phyloP scores from a whole-genome alignment of 371 early-diverging fungal genomes.

The Basidiobolus meristosporus region DNA sequence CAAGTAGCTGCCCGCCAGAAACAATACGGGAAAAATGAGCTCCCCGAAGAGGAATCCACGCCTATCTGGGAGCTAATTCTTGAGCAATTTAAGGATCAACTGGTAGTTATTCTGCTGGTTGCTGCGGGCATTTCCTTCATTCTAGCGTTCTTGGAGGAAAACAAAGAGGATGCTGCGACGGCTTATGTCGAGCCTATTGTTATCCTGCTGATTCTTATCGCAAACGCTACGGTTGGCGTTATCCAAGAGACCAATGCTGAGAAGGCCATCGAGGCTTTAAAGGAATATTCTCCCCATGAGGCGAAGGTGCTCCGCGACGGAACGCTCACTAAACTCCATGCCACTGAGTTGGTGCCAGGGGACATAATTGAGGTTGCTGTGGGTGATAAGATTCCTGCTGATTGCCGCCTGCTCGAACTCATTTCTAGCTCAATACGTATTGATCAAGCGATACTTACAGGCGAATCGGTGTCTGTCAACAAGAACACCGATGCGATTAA shows the following conservation, averaged over 20 bases:
- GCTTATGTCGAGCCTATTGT: slow-evolving; percentile 96
- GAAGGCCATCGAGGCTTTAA: slow-evolving; percentile 89
- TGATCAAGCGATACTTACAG: slow-evolving; percentile 93
- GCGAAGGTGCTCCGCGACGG: slow-evolving; percentile 77
- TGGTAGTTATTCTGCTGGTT: slow-evolving; percentile 79
- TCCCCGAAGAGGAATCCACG: slow-evolving; percentile 69
- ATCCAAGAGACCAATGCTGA: slow-evolving; percentile 92
- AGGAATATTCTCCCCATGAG: slow-evolving; percentile 89
- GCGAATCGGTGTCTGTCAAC: slow-evolving; percentile 82
- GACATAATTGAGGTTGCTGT: slow-evolving; percentile 80
- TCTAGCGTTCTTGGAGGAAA: slow-evolving; percentile 76
- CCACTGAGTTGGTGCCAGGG: slow-evolving; percentile 86
- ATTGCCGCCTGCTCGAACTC: slow-evolving; percentile 66
- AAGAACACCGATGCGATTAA: slow-evolving; percentile 45
- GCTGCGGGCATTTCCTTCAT: slow-evolving; percentile 88
- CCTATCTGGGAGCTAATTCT: slow-evolving; percentile 81
- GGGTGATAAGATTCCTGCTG: slow-evolving; percentile 94
- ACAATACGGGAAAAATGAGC: slow-evolving; percentile 54
- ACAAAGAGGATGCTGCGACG: slow-evolving; percentile 23
- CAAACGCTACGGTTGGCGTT: slow-evolving; percentile 93
- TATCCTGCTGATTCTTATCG: slow-evolving; percentile 87
- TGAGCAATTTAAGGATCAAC: slow-evolving; percentile 94
- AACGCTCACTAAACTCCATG: slow-evolving; percentile 35
- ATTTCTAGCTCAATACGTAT: slow-evolving; percentile 63
- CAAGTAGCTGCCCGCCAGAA: slow-evolving; percentile 30